Conservation (phyloP, 768 basidiomycete species). For the Pilatotrama ljubarskyi region DNA sequence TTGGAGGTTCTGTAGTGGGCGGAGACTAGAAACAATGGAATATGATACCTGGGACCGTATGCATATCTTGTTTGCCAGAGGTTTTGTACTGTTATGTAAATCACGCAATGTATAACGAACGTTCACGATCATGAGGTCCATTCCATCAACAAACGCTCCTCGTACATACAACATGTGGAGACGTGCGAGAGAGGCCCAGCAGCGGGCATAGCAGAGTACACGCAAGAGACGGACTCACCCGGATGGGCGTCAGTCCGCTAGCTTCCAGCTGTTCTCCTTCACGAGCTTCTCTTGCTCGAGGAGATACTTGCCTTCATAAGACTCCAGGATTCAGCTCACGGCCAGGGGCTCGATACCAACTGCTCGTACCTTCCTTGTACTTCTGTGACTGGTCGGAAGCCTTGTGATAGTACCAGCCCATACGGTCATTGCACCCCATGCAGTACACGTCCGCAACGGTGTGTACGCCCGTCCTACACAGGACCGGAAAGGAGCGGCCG, state of each 20-base stretch:
- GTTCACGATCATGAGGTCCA: neutral
- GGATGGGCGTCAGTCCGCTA: constrained; percentile 44
- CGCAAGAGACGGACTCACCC: neutral
- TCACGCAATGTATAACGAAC: constrained; percentile 20
- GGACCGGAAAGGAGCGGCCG: neutral
- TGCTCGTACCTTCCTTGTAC: constrained; percentile 74
- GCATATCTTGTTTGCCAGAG: constrained; percentile 21
- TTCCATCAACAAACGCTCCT: neutral
- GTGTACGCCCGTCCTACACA: constrained; percentile 70
- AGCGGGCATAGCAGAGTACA: neutral
- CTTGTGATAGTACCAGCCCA: constrained; percentile 85
- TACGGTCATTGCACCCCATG: constrained; percentile 71
- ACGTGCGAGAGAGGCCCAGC: too few species aligned
- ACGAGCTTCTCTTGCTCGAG: constrained; percentile 77
- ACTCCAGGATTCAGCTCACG: too few species aligned
- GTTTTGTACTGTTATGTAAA: constrained; percentile 25
- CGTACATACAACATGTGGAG: neutral
- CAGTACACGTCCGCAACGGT: constrained; percentile 83
- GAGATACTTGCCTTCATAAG: constrained; percentile 67
- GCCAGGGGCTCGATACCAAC: too few species aligned
- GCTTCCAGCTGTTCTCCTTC: constrained; percentile 79
- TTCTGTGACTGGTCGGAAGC: constrained; percentile 76
- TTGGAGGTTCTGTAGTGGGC: constrained; percentile 1
- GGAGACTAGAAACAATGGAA: constrained; percentile 16
- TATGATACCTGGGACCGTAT: constrained; percentile 24